Conservation (phyloP, 2,329 filamentous ascomycete species). For the Albophoma yamanashiensis region DNA sequence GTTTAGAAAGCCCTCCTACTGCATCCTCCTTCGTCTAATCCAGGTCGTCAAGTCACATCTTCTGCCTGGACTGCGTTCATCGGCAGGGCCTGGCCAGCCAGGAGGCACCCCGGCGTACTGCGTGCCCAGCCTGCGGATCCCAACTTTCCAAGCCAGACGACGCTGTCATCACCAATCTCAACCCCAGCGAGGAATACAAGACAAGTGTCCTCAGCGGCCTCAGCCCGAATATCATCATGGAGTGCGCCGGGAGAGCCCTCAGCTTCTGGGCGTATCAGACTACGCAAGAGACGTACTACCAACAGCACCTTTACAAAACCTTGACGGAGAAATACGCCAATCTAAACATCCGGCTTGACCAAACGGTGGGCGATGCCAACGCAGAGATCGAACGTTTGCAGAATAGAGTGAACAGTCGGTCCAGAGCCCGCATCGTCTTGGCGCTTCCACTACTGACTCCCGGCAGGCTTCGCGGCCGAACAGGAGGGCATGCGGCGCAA, state of each 20-base stretch:
- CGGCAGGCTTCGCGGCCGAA: constrained; percentile 44
- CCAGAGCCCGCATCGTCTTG: background rate
- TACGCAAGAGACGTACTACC: constrained; percentile 71
- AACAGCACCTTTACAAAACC: constrained; percentile 62
- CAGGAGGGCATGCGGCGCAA: constrained; percentile 56
- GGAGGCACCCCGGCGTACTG: constrained; percentile 22
- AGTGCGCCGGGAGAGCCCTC: constrained; percentile 70
- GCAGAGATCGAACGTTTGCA: constrained; percentile 57
- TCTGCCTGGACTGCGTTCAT: constrained; percentile 67
- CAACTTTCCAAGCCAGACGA: constrained; percentile 63
- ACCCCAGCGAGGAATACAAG: constrained; percentile 82
- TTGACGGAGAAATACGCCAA: constrained; percentile 60
- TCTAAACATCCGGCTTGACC: constrained; percentile 58
- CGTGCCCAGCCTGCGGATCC: constrained; percentile 68
- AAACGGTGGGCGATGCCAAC: constrained; percentile 65
- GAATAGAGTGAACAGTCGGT: constrained; percentile 50
- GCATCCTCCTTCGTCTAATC: background rate
- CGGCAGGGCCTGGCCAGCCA: constrained; percentile 46
- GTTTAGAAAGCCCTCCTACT: background rate
- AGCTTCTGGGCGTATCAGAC: constrained; percentile 83
- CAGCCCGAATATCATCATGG: constrained; percentile 72
- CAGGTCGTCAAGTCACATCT: constrained; percentile 58
- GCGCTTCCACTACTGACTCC: constrained; percentile 4
- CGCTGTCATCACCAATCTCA: constrained; percentile 59
- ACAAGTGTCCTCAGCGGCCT: constrained; percentile 76